These are phyloP conservation scores for Oryza meyeriana DNA, from an alignment of 176 grass and related monocot species.

Conservation along the genomic window DNA sequence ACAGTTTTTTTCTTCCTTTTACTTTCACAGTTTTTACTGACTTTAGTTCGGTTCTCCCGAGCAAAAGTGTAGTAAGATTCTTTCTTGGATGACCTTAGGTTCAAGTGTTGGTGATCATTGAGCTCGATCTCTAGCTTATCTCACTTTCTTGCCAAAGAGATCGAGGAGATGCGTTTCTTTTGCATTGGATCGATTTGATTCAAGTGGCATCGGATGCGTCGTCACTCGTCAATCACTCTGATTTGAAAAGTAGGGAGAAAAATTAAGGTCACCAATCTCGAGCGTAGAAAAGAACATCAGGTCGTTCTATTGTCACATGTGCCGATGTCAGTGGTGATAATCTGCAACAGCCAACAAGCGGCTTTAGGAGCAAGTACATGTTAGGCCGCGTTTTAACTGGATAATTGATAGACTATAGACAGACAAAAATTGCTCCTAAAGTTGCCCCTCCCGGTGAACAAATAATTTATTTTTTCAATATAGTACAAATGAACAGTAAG, in stretches of 20 bases:
- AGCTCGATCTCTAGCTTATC: background rate
- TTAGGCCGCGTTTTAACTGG: too few species aligned
- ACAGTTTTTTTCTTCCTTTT: background rate
- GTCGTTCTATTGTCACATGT: background rate
- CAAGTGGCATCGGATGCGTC: constrained; percentile 16
- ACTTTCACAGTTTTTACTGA: background rate
- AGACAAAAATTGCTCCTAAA: too few species aligned
- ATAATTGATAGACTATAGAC: too few species aligned
- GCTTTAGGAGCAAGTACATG: background rate
- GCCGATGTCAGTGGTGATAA: background rate
- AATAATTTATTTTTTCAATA: too few species aligned
- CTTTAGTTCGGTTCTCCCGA: background rate
- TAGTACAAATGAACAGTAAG: too few species aligned
- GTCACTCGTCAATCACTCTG: background rate
- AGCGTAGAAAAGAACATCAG: background rate
- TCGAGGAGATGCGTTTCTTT: constrained; percentile 4
- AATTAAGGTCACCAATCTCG: constrained; percentile 24
- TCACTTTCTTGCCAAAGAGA: background rate
- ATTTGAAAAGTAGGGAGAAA: constrained; percentile 14
- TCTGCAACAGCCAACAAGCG: background rate
- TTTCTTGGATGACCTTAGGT: background rate
- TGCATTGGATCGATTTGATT: constrained; percentile 41
- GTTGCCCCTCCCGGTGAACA: too few species aligned
- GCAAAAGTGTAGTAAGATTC: constrained; percentile 20
- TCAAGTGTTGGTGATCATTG: constrained; percentile 31